Evolutionary conservation across 345 rosid species (phyloP).

Genomic region (Noccaea caerulescens): DNA sequence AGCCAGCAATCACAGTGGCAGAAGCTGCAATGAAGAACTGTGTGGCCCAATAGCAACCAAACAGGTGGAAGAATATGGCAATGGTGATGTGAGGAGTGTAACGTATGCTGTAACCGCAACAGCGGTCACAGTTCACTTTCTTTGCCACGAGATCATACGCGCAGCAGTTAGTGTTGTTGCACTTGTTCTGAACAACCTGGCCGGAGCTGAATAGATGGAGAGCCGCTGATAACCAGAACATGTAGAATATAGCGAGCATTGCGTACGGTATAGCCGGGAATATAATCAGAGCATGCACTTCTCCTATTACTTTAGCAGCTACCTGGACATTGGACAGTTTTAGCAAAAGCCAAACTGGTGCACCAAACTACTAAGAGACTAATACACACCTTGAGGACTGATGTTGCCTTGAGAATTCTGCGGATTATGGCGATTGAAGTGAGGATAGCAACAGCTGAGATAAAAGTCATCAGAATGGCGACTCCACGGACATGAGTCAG

Average conservation of each 20-base stretch:
- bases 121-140: conserved; percentile 80
- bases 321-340: conserved; percentile 57
- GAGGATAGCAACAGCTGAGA: conserved; percentile 74
- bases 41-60: conserved; percentile 98
- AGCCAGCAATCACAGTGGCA: conserved; percentile 86
- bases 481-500: conserved; percentile 72
- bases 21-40: conserved; percentile 86
- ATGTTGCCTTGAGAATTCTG: conserved; percentile 93
- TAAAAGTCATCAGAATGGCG: conserved; percentile 77
- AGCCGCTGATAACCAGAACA: conserved; percentile 95
- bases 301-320: conserved; percentile 98
- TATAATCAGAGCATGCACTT: conserved; percentile 91
- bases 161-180: conserved; percentile 77
- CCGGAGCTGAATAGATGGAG: conserved; percentile 95
- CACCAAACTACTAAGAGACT: conserved; percentile 11
- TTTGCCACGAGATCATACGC: conserved; percentile 81
- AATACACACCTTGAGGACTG: conserved; percentile 85
- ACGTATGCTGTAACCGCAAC: conserved; percentile 87
- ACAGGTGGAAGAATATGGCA: conserved; percentile 88
- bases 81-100: conserved; percentile 93
- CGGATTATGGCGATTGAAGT: conserved; percentile 92
- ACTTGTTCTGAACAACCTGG: conserved; percentile 72
- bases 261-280: conserved; percentile 81
- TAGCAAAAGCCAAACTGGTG: conserved; percentile 21
- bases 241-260: conserved; percentile 82